phyloP scores from a whole-genome alignment of 495 filamentous ascomycete species.

The Talaromyces adpressus region DNA sequence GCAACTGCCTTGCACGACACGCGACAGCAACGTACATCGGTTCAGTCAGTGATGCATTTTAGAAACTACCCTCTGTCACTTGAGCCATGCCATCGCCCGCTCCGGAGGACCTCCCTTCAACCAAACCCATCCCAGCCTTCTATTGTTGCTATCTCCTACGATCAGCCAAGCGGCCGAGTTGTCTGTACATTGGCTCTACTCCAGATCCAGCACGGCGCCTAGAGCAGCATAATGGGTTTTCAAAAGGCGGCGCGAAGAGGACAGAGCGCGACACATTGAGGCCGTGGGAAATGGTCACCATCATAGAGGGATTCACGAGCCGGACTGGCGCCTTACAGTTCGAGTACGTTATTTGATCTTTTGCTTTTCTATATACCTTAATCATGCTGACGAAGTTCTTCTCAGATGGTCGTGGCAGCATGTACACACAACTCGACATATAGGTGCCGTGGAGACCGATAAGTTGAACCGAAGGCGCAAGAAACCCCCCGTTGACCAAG shows the following conservation, averaged over 20 bases:
- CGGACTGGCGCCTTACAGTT: slow-evolving; percentile 87
- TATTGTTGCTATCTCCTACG: slow-evolving; percentile 85
- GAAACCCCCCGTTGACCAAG: slow-evolving; percentile 27
- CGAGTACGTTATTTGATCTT: slow-evolving; percentile 54
- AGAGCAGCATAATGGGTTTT: slow-evolving; percentile 79
- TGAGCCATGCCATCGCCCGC: not conserved
- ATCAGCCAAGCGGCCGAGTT: slow-evolving; percentile 57
- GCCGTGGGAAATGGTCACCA: slow-evolving; percentile 89
- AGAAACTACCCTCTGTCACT: not conserved
- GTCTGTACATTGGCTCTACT: slow-evolving; percentile 84
- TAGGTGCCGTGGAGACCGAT: slow-evolving; percentile 51
- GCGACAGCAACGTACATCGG: too few species aligned
- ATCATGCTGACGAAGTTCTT: not conserved
- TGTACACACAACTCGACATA: slow-evolving; percentile 65
- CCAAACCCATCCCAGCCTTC: slow-evolving; percentile 54
- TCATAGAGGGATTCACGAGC: slow-evolving; percentile 85
- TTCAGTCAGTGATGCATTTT: not conserved
- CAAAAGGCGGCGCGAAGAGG: slow-evolving; percentile 68
- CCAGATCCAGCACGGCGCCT: slow-evolving; percentile 77
- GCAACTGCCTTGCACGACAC: not conserved
- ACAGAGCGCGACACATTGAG: slow-evolving; percentile 60
- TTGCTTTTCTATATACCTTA: not conserved
- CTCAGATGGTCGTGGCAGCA: slow-evolving; percentile 89
- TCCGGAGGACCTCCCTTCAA: not conserved
- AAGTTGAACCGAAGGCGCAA: slow-evolving; percentile 19